A percentile compares a stretch with the other conserved stretches of the same genome.
Evolutionary conservation across 2,329 filamentous ascomycete genomes (phyloP).

Genomic region (Didymella keratinophila): DNA sequence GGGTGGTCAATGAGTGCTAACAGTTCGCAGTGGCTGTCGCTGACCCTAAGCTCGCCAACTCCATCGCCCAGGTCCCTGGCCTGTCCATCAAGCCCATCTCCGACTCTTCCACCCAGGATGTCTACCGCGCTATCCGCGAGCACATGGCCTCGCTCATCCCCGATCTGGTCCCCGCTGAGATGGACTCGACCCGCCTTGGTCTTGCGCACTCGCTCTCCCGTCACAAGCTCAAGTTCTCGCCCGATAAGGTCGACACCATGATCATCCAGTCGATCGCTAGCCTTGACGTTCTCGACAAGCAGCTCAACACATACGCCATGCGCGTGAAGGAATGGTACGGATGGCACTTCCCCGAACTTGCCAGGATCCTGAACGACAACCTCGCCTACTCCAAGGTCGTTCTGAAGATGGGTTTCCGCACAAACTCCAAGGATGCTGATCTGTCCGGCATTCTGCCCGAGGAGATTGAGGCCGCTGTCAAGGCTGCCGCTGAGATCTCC

Average conservation of each 20-base stretch:
- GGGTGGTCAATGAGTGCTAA: constrained; percentile 20
- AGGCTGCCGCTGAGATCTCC: constrained; percentile 92
- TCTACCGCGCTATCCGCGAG: constrained; percentile 93
- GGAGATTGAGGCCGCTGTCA: constrained; percentile 90
- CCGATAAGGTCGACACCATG: constrained; percentile 99
- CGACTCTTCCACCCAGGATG: constrained; percentile 81
- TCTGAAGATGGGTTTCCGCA: constrained; percentile 85
- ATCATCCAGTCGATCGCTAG: constrained; percentile 93
- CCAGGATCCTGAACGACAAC: constrained; percentile 91
- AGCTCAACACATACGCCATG: constrained; percentile 99
- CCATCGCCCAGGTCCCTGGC: constrained; percentile 90
- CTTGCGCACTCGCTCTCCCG: constrained; percentile 91
- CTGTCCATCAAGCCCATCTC: constrained; percentile 85
- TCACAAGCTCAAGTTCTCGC: constrained; percentile 98
- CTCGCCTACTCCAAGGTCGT: constrained; percentile 80
- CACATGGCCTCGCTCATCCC: constrained; percentile 91
- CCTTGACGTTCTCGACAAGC: constrained; percentile 96
- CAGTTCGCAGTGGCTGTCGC: constrained; percentile 73
- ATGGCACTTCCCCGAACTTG: constrained; percentile 99
- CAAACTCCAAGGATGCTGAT: constrained; percentile 76
- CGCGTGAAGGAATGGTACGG: constrained; percentile 99
- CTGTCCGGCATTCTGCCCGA: constrained; percentile 86
- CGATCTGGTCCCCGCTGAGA: constrained; percentile 81
- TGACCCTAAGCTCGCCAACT: constrained; percentile 87
- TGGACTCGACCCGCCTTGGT: constrained; percentile 94